Evolutionary conservation across 2,329 filamentous ascomycete genomes (phyloP).

Genomic region (Xylaria digitata): DNA sequence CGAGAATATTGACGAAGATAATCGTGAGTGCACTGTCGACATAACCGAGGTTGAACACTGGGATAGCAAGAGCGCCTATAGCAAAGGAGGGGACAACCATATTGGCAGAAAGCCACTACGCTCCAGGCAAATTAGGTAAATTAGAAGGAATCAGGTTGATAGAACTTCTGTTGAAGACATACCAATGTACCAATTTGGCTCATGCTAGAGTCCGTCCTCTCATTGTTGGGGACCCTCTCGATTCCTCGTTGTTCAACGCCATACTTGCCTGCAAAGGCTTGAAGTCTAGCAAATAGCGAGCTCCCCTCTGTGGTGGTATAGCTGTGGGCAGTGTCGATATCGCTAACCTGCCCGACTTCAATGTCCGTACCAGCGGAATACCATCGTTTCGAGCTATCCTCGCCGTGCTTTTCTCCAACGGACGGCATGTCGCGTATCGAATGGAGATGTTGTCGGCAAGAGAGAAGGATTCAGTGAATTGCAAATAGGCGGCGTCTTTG

Average conservation of each 20-base stretch:
- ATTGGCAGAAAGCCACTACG: conserved; percentile 79
- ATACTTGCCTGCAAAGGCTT: conserved; percentile 71
- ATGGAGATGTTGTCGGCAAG: background rate
- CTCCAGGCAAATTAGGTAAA: conserved; percentile 5
- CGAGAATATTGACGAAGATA: conserved; percentile 80
- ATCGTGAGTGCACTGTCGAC: conserved; percentile 77
- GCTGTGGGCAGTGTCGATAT: conserved; percentile 36
- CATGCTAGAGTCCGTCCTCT: conserved; percentile 73
- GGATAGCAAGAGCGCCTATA: conserved; percentile 76
- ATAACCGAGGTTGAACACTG: conserved; percentile 77
- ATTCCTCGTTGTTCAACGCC: conserved; percentile 81
- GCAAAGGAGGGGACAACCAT: conserved; percentile 82
- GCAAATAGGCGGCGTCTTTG: background rate
- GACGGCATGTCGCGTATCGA: conserved; percentile 34
- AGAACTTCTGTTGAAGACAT: conserved; percentile 45
- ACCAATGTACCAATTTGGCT: conserved; percentile 79
- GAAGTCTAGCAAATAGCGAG: conserved; percentile 55
- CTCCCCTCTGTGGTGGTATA: conserved; percentile 31
- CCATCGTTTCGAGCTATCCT: conserved; percentile 36
- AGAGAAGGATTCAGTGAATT: background rate
- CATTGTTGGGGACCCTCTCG: conserved; percentile 77
- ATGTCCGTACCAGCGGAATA: conserved; percentile 35
- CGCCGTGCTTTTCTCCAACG: conserved; percentile 29
- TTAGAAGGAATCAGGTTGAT: background rate
- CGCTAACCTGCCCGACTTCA: conserved; percentile 40